A percentile compares a stretch with the other conserved stretches of the same genome.
These are phyloP conservation scores for Globisporangium emineosum DNA, from an alignment of 352 stramenopile genomes.

Conservation along the genomic window DNA sequence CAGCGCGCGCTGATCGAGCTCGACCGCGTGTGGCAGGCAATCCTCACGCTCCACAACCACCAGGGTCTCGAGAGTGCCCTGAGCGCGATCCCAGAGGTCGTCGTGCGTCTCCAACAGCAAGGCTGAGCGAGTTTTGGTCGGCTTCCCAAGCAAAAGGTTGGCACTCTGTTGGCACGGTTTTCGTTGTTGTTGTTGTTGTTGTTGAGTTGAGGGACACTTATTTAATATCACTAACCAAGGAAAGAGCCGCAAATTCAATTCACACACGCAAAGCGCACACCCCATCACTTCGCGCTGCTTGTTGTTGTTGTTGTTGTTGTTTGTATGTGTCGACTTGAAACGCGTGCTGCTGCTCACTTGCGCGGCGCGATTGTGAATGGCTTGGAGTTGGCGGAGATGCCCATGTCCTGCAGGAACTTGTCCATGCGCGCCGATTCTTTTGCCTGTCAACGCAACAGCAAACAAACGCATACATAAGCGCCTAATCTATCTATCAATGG, in stretches of 20 bases:
- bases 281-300: not conserved
- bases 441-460: conserved; percentile 32
- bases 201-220: not conserved
- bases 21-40: conserved; percentile 14
- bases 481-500: too few species aligned
- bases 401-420: conserved; percentile 74
- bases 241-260: not conserved
- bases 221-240: not conserved
- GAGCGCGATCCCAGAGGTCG: not conserved
- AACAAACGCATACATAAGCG: too few species aligned
- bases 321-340: not conserved
- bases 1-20: conserved; percentile 6
- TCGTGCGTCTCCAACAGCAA: not conserved
- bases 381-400: conserved; percentile 33
- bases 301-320: not conserved
- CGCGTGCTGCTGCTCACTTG: not conserved
- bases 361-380: conserved; percentile 62
- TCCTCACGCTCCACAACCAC: conserved; percentile 13
- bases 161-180: not conserved
- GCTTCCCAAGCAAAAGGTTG: too few species aligned
- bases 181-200: not conserved
- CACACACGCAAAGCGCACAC: not conserved
- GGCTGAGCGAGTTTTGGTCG: too few species aligned
- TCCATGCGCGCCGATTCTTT: conserved; percentile 74
- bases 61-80: not conserved